Evolutionary conservation across 169 alveolate genomes (phyloP).

Genomic region (Cryptosporidium tyzzeri): DNA sequence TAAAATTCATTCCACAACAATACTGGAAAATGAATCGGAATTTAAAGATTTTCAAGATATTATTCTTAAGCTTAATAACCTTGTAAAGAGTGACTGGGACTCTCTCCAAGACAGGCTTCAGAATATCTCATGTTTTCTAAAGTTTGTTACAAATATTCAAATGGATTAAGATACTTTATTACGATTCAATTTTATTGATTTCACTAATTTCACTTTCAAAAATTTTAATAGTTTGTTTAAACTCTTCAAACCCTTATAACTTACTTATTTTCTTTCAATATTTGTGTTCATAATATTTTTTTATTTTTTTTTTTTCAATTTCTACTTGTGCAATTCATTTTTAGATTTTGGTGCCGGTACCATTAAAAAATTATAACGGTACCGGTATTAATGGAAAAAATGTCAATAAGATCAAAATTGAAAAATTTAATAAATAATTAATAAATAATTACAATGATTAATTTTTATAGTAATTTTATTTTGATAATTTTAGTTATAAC

Average conservation of each 20-base stretch:
- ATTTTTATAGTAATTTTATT: background rate
- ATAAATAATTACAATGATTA: background rate
- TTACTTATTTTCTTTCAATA: background rate
- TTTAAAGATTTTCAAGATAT: background rate
- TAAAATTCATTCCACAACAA: slow-evolving; percentile 31
- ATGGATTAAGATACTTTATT: slow-evolving; percentile 39
- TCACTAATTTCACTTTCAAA: background rate
- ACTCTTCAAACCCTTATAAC: background rate
- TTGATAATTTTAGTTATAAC: background rate
- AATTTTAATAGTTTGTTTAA: too few species aligned
- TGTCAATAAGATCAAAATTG: background rate
- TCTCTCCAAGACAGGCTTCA: slow-evolving; percentile 48
- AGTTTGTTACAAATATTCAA: slow-evolving; percentile 66
- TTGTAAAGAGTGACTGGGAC: slow-evolving; percentile 46
- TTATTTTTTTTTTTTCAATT: background rate
- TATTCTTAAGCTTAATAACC: slow-evolving; percentile 11
- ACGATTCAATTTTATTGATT: background rate
- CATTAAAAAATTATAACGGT: background rate
- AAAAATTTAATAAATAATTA: too few species aligned
- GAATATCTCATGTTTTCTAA: slow-evolving; percentile 63
- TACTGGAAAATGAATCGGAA: slow-evolving; percentile 34
- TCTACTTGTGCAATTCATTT: background rate
- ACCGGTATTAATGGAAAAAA: background rate
- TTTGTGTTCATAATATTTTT: background rate
- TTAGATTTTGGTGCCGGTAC: background rate